phyloP scores from a whole-genome alignment of 2,329 filamentous ascomycete genomes.

The Zalaria obscura region DNA sequence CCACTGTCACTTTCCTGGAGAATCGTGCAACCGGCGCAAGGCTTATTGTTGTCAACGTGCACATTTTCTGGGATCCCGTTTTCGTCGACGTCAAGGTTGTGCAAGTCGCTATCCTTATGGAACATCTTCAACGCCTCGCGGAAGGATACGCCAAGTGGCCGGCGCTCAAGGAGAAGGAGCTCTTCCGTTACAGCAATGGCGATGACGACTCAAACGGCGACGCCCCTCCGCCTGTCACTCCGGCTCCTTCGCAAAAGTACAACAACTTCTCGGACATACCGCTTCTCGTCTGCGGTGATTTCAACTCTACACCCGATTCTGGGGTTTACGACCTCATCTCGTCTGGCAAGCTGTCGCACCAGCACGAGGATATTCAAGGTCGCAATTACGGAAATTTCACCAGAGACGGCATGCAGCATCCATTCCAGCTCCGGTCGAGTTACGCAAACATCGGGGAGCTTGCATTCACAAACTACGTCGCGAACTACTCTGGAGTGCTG shows the following conservation, averaged over 20 bases:
- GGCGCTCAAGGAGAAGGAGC: slow-evolving; percentile 62
- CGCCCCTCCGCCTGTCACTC: slow-evolving; percentile 35
- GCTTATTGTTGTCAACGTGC: slow-evolving; percentile 83
- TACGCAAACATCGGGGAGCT: slow-evolving; percentile 78
- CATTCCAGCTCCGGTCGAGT: slow-evolving; percentile 83
- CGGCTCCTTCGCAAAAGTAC: slow-evolving; percentile 76
- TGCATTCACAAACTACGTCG: slow-evolving; percentile 92
- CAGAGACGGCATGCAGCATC: slow-evolving; percentile 80
- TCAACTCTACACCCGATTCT: slow-evolving; percentile 79
- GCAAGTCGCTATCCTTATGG: slow-evolving; percentile 90
- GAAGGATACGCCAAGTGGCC: slow-evolving; percentile 74
- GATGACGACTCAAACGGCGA: slow-evolving; percentile 35
- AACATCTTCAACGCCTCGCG: slow-evolving; percentile 72
- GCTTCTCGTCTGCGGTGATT: slow-evolving; percentile 82
- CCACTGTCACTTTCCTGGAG: slow-evolving; percentile 81
- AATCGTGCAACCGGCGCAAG: slow-evolving; percentile 81
- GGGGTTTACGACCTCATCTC: slow-evolving; percentile 85
- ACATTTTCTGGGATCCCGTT: slow-evolving; percentile 87
- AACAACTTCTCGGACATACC: slow-evolving; percentile 76
- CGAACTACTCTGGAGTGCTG: slow-evolving; percentile 79
- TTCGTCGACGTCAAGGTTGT: slow-evolving; percentile 92
- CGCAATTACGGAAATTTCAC: slow-evolving; percentile 91
- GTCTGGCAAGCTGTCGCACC: slow-evolving; percentile 60
- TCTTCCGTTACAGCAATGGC: slow-evolving; percentile 32
- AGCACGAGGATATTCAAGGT: slow-evolving; percentile 65